Evolutionary conservation across 139 green algal genomes (phyloP).

Genomic region (Micractinium sp.): DNA sequence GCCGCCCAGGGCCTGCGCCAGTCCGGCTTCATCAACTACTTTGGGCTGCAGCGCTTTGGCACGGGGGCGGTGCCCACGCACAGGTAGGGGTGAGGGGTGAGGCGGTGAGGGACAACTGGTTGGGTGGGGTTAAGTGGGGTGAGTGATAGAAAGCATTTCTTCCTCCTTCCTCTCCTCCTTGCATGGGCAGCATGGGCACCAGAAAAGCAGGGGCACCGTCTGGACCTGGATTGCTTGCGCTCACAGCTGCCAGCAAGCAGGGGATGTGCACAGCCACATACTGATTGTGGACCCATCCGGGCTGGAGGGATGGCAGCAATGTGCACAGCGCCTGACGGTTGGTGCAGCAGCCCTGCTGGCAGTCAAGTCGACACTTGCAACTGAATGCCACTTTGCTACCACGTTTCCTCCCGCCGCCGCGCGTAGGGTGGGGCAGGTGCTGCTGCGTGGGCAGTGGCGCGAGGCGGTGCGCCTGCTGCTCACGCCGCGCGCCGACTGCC

Average conservation of each 20-base stretch:
- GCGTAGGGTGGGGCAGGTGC: constrained; percentile 69
- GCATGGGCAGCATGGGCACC: not conserved
- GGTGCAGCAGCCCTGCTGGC: not conserved
- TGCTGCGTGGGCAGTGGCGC: constrained; percentile 82
- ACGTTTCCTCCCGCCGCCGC: not conserved
- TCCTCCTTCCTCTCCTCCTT: too few species aligned
- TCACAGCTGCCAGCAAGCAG: too few species aligned
- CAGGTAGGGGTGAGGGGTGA: not conserved
- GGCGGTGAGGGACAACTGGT: not conserved
- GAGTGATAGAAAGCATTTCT: not conserved
- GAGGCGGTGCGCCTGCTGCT: constrained; percentile 76
- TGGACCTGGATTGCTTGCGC: too few species aligned
- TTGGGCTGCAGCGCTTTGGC: constrained; percentile 95
- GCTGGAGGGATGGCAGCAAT: not conserved
- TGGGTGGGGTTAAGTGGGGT: not conserved
- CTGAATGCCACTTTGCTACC: not conserved
- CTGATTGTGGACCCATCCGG: too few species aligned
- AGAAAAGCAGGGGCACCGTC: too few species aligned
- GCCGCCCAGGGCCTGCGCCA: constrained; percentile 56
- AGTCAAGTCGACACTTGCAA: not conserved
- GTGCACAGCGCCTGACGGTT: not conserved
- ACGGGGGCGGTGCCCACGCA: constrained; percentile 79
- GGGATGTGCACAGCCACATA: too few species aligned
- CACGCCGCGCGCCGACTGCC: constrained; percentile 27
- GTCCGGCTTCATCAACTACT: constrained; percentile 96